Evolutionary conservation across 129 eudicot genomes (phyloP).

Genomic region (Silybum marianum): DNA sequence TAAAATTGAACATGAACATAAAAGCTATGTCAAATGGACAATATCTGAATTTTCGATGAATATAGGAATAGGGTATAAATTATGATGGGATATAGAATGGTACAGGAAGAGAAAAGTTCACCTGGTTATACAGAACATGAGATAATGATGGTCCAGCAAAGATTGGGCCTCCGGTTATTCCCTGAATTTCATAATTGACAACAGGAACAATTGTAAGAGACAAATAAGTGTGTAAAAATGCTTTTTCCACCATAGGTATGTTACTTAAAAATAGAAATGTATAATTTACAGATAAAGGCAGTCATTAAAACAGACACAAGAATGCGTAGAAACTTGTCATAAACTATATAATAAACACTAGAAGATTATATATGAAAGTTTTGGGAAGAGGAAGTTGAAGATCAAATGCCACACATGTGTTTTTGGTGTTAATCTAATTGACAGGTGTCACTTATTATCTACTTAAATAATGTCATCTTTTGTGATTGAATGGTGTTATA

Average conservation of each 20-base stretch:
- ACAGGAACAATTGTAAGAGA: neutral
- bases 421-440: no score
- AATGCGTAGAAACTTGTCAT: neutral
- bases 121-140: conserved; percentile 60
- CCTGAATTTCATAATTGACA: conserved; percentile 34
- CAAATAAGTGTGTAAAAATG: neutral
- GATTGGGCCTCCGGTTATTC: conserved; percentile 80
- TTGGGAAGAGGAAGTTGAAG: no score
- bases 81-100: neutral
- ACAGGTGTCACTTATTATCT: no score
- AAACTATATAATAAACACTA: neutral
- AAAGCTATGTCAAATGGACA: neutral
- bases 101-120: conserved; percentile 12
- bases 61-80: neutral
- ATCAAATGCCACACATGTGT: no score
- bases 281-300: neutral
- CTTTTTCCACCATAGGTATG: neutral
- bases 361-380: neutral
- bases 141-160: conserved; percentile 89
- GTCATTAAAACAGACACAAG: neutral
- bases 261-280: neutral
- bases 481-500: no score
- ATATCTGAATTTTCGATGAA: neutral
- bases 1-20: neutral
- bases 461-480: no score